Conservation (phyloP, 305 asterid genomes). For the Withania somnifera region DNA sequence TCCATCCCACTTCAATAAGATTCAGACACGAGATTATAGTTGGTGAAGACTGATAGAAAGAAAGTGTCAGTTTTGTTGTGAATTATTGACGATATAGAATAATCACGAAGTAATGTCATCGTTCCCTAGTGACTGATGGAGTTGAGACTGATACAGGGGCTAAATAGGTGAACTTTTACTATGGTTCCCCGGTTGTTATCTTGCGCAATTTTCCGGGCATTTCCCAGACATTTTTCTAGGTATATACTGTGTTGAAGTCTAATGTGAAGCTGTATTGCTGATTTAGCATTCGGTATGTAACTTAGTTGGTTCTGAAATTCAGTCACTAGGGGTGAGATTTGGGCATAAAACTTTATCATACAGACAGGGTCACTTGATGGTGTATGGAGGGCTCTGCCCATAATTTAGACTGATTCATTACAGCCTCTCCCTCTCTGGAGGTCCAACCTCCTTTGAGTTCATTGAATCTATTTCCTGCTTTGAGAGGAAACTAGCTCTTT, state of each 20-base stretch:
- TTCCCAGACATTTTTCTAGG: background rate
- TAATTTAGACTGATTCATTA: background rate
- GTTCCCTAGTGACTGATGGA: background rate
- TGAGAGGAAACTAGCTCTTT: background rate
- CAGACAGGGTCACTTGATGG: background rate
- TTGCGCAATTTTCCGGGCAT: background rate
- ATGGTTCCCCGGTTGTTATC: background rate
- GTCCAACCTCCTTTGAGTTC: background rate
- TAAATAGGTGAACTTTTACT: background rate
- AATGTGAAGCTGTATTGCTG: background rate
- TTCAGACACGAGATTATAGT: background rate
- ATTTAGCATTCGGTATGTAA: background rate
- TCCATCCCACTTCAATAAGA: background rate
- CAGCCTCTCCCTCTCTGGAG: background rate
- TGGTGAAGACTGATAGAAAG: too few relatives aligned
- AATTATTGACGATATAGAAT: background rate
- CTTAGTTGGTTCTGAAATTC: background rate
- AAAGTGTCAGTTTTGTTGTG: background rate
- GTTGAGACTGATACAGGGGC: background rate
- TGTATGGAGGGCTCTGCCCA: background rate
- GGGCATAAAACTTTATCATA: background rate
- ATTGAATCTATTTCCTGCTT: background rate
- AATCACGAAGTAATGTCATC: background rate
- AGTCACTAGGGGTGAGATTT: background rate
- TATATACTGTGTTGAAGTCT: background rate